phyloP scores from a whole-genome alignment of 139 green algal species.

The Tetradesmus lagerheimii region DNA sequence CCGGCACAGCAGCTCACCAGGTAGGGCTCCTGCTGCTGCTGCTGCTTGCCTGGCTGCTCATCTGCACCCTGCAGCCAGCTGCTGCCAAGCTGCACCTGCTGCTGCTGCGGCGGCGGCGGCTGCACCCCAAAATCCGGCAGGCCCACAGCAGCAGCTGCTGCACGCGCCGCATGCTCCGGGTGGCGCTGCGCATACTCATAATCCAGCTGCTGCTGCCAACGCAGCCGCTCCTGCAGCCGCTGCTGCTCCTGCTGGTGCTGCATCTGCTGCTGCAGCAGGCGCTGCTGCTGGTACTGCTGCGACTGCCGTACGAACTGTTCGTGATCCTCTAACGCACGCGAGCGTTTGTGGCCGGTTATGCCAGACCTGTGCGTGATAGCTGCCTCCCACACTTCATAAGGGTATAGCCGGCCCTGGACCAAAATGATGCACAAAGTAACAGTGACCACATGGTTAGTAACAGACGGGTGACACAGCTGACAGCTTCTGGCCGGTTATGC shows the following conservation, averaged over 20 bases:
- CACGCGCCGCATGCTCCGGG: neutral
- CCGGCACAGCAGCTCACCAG: too few relatives aligned
- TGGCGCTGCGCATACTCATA: neutral
- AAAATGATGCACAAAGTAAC: too few relatives aligned
- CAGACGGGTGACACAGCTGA: too few relatives aligned
- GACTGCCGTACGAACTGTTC: neutral
- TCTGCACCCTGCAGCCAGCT: too few relatives aligned
- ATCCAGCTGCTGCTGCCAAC: neutral
- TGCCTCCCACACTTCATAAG: neutral
- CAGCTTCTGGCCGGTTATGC: neutral
- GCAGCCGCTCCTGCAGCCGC: neutral
- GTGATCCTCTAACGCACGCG: neutral
- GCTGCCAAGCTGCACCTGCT: too few relatives aligned
- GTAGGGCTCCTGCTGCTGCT: too few relatives aligned
- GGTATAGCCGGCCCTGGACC: neutral
- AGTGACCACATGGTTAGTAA: too few relatives aligned
- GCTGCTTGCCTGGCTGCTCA: too few relatives aligned
- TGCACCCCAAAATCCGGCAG: neutral
- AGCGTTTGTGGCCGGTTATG: neutral
- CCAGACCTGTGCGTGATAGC: neutral
- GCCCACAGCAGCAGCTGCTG: neutral
- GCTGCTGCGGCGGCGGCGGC: too few relatives aligned
- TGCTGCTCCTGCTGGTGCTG: neutral
- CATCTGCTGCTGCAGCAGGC: neutral
- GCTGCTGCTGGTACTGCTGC: neutral